Evolutionary conservation across 2,329 filamentous ascomycete species (phyloP).

Genomic region (Fragosphaeria purpurea): DNA sequence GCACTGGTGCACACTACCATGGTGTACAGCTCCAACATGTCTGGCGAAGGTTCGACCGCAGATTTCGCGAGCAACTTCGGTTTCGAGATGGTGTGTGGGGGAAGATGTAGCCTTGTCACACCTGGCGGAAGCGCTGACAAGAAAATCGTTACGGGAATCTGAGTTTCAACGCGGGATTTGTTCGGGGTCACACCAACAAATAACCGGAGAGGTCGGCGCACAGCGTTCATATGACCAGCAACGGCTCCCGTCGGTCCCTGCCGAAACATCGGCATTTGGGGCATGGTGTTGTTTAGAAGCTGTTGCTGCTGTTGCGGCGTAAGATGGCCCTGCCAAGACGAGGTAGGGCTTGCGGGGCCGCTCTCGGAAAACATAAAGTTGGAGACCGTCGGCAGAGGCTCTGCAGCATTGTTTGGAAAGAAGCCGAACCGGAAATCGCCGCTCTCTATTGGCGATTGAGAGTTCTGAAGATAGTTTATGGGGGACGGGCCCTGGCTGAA

Average conservation of each 20-base stretch:
- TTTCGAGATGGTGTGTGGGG: slow-evolving; percentile 85
- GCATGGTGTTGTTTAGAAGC: neutral
- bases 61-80: slow-evolving; percentile 79
- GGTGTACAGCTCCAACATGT: slow-evolving; percentile 70
- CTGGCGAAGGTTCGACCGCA: slow-evolving; percentile 51
- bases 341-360: slow-evolving; percentile 9
- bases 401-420: slow-evolving; percentile 1
- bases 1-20: slow-evolving; percentile 87
- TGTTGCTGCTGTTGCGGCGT: slow-evolving; percentile 7
- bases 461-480: slow-evolving; percentile 33
- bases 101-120: slow-evolving; percentile 74
- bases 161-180: slow-evolving; percentile 92
- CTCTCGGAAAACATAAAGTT: slow-evolving; percentile 10
- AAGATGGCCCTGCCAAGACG: slow-evolving; percentile 6
- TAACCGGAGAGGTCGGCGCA: slow-evolving; percentile 9
- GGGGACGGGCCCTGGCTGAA: slow-evolving; percentile 45
- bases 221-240: neutral
- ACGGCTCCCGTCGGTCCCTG: neutral
- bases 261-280: slow-evolving; percentile 9
- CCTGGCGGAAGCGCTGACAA: slow-evolving; percentile 65
- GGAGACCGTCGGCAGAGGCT: slow-evolving; percentile 3
- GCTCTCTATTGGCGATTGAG: slow-evolving; percentile 34
- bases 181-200: slow-evolving; percentile 52
- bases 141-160: slow-evolving; percentile 80
- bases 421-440: slow-evolving; percentile 24